A percentile compares a stretch with the other conserved stretches of the same genome.
Evolutionary conservation across 108 stramenopile species (phyloP).

Genomic region (Pseudonitzschia multiseries): DNA sequence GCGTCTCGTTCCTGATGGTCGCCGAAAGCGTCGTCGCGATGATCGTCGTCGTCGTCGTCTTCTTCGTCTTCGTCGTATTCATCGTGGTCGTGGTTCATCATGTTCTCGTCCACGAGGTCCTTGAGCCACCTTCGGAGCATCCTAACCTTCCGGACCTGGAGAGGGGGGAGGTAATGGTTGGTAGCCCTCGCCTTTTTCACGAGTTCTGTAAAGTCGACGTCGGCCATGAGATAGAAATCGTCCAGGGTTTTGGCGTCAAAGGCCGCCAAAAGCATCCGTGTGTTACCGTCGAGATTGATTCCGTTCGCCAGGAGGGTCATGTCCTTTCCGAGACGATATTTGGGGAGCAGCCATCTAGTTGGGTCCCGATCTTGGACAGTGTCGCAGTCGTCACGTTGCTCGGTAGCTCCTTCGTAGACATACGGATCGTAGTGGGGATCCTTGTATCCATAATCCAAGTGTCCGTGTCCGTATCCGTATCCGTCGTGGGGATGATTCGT

Average conservation of each 20-base stretch:
- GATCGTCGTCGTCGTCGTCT: conserved; percentile 1
- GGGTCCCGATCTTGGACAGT: background rate
- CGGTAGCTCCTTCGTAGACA: background rate
- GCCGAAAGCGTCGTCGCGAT: background rate
- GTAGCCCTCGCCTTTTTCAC: conserved; percentile 11
- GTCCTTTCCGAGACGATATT: background rate
- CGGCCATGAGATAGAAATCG: conserved; percentile 42
- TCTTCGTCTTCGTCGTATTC: background rate
- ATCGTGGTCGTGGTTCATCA: conserved; percentile 3
- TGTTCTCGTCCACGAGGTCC: conserved; percentile 16
- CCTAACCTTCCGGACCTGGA: conserved; percentile 37
- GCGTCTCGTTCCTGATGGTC: conserved; percentile 2
- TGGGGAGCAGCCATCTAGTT: background rate
- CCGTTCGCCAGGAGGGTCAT: conserved; percentile 27
- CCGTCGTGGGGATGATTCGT: background rate
- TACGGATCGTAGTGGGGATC: background rate
- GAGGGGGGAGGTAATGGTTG: conserved; percentile 26
- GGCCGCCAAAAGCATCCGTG: conserved; percentile 24
- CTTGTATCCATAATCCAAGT: no score
- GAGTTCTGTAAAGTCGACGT: conserved; percentile 23
- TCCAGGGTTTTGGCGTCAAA: conserved; percentile 38
- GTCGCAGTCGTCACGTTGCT: background rate
- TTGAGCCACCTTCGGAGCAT: conserved; percentile 34
- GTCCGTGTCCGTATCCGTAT: no score
- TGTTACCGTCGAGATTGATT: conserved; percentile 29